Evolutionary conservation across 495 filamentous ascomycete species (phyloP), one percentile per base, ranked within the genome.

Genomic region (Astrothelium subdiscretum): DNA sequence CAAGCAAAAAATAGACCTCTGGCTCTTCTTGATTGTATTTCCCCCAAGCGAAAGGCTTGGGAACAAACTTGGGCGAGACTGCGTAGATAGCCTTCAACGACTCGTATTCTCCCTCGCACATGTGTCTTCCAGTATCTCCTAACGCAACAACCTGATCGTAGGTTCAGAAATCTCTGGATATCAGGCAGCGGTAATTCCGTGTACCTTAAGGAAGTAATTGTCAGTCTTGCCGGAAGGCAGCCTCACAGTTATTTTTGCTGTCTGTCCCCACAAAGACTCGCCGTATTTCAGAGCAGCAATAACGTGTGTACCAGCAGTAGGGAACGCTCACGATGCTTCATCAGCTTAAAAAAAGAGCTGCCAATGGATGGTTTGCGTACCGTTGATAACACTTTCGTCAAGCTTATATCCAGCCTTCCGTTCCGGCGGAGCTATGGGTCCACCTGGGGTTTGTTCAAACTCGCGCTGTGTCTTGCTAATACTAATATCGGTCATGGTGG

Each of bases 81-180:
- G 2, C 6, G 38, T 52, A 38, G 12, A 65, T 65, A 32, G 48
- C 63, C 29, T 20, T 58, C 15, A 58, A 29, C 26, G 63, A 65
- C 51, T 58, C 60, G 43, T 42, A 65, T 22, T 65, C 63, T 27
- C 59, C 63, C 32, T 63, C 62, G 57, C 62, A 63, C 57, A 63
- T 60, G 32, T 31, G 12, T 2, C 32, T 31, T 26, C 62, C 57
- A 2, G 40, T 63, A 1, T 38, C 57, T 1, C 62, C 62, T n/a
- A 60, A 24, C 1, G 2, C 27, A 31, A 58, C 54, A 1, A 58
- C 54, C 54, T 58, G 27, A 26, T 20, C 20, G 43, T 48, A 1
- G 43, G 11, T 48, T 48, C 43, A 48, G 43, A 15, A 48, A 5
- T 18, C n/a, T 48, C 43, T 10, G 0, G 0, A 0, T 48, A 5